Evolutionary conservation across 805 yeast species (phyloP), one percentile per base, ranked within the genome.

Genomic region (Grigorovia transvaalensis): DNA sequence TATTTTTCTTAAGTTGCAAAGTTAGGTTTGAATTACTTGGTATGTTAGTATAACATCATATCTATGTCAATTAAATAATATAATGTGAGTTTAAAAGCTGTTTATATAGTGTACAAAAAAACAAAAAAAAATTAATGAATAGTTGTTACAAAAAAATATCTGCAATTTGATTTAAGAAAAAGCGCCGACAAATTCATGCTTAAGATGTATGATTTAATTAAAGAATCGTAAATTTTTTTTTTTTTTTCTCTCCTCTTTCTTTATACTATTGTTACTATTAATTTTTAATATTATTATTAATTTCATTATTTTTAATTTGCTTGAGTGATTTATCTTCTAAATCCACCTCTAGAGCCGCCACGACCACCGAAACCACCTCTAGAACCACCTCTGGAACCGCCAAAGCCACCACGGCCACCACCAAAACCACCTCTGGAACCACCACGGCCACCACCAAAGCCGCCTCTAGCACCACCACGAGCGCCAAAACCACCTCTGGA

Each of bases 401-500:
- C 68, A 45, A 61, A 59, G 23, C 73, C 72, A 55, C 73, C 72
- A 52, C 61, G 56, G 45, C 78, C 75, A 54, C 81, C 78, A 58
- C 79, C 63, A 45, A 70, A 61, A 41, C 80, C 52, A 44, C 46
- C 46, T 1, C 51, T 5, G 41, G n/a, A 59, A 19, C 73, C 72
- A 55, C 73, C 72, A 52, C 61, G 56, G 45, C 78, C 75, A 54
- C 51, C 74, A 51, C 79, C 73, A 56, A 75, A 66, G 23, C 71
- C 66, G 38, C 78, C 74, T 41, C 80, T 73, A 48, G 67, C 59
- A 41, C 77, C 71, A 51, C 77, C 77, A 20, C 55, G 58, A 45
- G 73, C 71, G 18, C 72, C 65, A 45, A 57, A 52, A 50, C 69
- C 62, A 44, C 76, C 71, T 51, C 68, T 61, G 44, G 75, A 71